Percentiles rank a stretch among this genome's conserved stretches.
These are phyloP conservation scores for Neospora caninum DNA, from an alignment of 169 alveolate genomes.

Conservation along the genomic window DNA sequence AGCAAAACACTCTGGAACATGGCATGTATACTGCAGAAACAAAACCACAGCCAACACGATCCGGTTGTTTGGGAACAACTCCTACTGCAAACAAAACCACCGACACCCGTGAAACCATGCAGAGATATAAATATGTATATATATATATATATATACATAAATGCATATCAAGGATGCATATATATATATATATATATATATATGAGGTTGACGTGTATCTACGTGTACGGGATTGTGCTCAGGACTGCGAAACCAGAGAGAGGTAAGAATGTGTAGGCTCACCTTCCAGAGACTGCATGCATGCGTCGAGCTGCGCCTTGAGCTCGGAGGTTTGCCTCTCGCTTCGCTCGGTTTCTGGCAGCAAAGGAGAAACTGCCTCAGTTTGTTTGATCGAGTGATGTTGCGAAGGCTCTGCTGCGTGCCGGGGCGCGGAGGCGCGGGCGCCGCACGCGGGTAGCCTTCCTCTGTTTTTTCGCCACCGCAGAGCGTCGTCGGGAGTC, in stretches of 20 bases:
- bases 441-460: background rate
- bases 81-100: background rate
- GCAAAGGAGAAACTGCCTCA: no score
- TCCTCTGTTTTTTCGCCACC: no score
- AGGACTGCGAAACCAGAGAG: no score
- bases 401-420: no score
- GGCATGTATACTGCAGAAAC: no score
- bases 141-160: background rate
- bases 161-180: background rate
- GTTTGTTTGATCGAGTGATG: no score
- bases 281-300: background rate
- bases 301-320: background rate
- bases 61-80: background rate
- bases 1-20: no score
- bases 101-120: background rate
- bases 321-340: background rate
- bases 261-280: background rate
- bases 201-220: background rate
- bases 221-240: no score
- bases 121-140: background rate
- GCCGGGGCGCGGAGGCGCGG: no score
- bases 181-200: conserved; percentile 13
- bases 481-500: background rate
- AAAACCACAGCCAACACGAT: no score
- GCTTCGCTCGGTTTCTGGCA: no score